phyloP scores from a whole-genome alignment of 768 basidiomycete species.

The Dioszegia aurantiaca region DNA sequence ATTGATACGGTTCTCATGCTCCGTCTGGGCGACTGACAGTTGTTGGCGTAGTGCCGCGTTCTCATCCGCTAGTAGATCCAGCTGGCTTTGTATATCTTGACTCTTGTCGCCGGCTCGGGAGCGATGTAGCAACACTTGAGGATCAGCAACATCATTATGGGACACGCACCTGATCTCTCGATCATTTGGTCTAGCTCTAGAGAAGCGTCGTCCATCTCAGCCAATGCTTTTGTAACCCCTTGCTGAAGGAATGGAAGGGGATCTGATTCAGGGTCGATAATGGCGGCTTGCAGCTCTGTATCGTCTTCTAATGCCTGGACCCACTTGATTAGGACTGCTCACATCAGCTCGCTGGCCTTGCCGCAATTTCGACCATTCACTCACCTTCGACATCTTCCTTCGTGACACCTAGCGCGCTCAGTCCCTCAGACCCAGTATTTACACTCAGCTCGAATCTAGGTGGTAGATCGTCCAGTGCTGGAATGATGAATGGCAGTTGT shows the following conservation, averaged over 20 bases:
- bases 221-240: slow-evolving; percentile 66
- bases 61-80: slow-evolving; percentile 57
- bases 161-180: slow-evolving; percentile 70
- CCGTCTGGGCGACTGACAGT: slow-evolving; percentile 61
- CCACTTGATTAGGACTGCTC: slow-evolving; percentile 35
- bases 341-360: too few species aligned
- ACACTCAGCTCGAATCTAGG: slow-evolving; percentile 78
- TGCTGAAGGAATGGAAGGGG: slow-evolving; percentile 37
- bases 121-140: slow-evolving; percentile 2
- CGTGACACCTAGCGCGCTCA: slow-evolving; percentile 63
- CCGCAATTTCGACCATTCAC: too few species aligned
- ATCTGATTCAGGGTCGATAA: slow-evolving; percentile 5
- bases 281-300: slow-evolving; percentile 1
- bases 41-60: slow-evolving; percentile 61
- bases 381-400: slow-evolving; percentile 69
- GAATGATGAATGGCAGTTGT: slow-evolving; percentile 79
- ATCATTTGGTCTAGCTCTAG: slow-evolving; percentile 79
- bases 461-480: slow-evolving; percentile 72
- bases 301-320: slow-evolving; percentile 29
- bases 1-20: slow-evolving; percentile 17
- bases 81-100: not conserved
- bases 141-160: not conserved
- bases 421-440: slow-evolving; percentile 61
- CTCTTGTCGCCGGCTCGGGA: not conserved
- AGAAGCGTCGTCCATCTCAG: slow-evolving; percentile 75